Evolutionary conservation across 1,284 basidiomycete species (phyloP), one percentile per base, ranked within the genome.

Genomic region (Ceratobasidium sp.): DNA sequence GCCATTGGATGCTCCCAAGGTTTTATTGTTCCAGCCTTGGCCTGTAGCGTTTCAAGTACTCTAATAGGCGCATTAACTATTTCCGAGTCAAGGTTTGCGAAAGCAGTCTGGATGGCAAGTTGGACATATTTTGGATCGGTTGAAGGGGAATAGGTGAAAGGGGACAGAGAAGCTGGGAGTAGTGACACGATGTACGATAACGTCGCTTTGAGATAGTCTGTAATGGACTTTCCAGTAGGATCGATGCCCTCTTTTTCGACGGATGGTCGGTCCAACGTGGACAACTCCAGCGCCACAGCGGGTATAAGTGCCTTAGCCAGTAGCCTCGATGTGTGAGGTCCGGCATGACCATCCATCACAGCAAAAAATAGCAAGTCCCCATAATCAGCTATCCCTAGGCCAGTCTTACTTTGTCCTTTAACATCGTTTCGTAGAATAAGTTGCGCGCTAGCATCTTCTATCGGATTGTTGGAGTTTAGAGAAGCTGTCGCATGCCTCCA

Each of bases 321-420:
- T 42, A 98, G 88, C 77, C 91, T 90, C 4, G 95, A 96, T 0
- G 98, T 99, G 77, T 95, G 90, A 80, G 83, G 88, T 0, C 96
- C 98, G 1, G 91, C 89, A 83, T 99, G 98, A 1, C 98, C 98
- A 83, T 99, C 98, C 90, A 97, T 93, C 40, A 98, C 92, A 1
- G 94, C 88, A 82, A 95, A 96, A 84, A 97, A 93, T 67, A 95
- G 86, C 80, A 93, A 89, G 82, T 95, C 93, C 12, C 93, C 92
- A 13, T 90, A 88, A 6, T 13, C 48, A 23, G 28, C 73, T 38
- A 76, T 56, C 15, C 62, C 40, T 38, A 3, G 26, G 42, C 54
- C 46, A 20, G 40, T 38, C 62, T 48, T 59, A 17, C 9, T 28
- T 28, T 54, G 64, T 4, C 54, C 59, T 23, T 50, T 52, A 0